phyloP scores from a whole-genome alignment of 2,329 filamentous ascomycete genomes.

The Coniella lustricola region DNA sequence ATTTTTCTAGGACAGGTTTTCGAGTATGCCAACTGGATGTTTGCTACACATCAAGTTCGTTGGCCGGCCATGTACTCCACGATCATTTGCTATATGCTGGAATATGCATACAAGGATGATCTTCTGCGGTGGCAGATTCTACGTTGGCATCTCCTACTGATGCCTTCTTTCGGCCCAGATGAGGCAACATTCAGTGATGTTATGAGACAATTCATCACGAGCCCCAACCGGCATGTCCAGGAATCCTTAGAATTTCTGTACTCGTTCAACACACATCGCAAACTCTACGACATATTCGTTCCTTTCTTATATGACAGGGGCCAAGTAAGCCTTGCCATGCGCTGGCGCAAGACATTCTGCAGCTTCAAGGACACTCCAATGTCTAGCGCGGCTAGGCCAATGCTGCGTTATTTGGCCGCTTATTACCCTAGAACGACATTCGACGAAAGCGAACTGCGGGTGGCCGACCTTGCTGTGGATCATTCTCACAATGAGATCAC shows the following conservation, averaged over 20 bases:
- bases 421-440: slow-evolving; percentile 39
- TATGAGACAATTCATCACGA: slow-evolving; percentile 32
- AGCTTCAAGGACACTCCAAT: slow-evolving; percentile 34
- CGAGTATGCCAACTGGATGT: slow-evolving; percentile 37
- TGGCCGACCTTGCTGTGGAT: slow-evolving; percentile 17
- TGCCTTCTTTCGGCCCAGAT: slow-evolving; percentile 35
- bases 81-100: slow-evolving; percentile 37
- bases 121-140: slow-evolving; percentile 41
- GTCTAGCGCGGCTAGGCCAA: slow-evolving; percentile 35
- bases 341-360: slow-evolving; percentile 41
- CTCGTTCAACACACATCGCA: slow-evolving; percentile 32
- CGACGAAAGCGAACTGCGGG: slow-evolving; percentile 29
- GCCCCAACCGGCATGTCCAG: slow-evolving; percentile 30
- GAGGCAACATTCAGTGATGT: slow-evolving; percentile 35
- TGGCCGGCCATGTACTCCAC: slow-evolving; percentile 47
- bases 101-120: slow-evolving; percentile 29
- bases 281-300: slow-evolving; percentile 45
- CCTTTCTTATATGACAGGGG: slow-evolving; percentile 44
- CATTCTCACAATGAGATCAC: slow-evolving; percentile 16
- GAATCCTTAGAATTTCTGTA: slow-evolving; percentile 40
- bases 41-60: slow-evolving; percentile 27
- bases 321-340: slow-evolving; percentile 33
- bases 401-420: slow-evolving; percentile 39
- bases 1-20: slow-evolving; percentile 28
- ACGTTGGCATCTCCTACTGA: slow-evolving; percentile 42